Base-by-base conservation (phyloP, 1,284 basidiomycete genomes). In the Leccinum proliferum region DNA sequence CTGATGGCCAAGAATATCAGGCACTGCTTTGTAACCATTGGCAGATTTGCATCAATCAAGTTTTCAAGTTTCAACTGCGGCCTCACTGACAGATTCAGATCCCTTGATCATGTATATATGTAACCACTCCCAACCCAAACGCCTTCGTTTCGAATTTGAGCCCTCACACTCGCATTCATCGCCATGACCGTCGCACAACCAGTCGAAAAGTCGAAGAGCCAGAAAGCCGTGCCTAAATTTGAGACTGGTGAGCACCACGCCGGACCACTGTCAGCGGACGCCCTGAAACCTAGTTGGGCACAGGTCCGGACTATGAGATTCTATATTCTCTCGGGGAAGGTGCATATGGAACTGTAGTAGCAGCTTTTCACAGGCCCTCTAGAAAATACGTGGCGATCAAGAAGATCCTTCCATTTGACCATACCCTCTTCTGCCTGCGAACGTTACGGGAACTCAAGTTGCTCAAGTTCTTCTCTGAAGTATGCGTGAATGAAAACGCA, bases 371-470 rank as follows among this genome's bases (percentile, higher is more conserved):
- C 73, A 80, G 81, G 64, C 85, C 86, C 18, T 81, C 84, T 8
- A 82, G 83, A 55, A 80, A 80, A 66, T 82, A 88, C 67, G 87
- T 92, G n/a, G 88, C 88, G 15, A 89, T 90, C 77, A 90, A 92
- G 79, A 92, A 90, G 77, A 87, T 93, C 68, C 84, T 88, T n/a
- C 91, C 90, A 2, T 92, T 93, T 70, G 91, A 93, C 65, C 91
- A 92, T 72, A 87, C 87, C 15, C 82, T 93, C 76, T 93, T 90
- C 76, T 89, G 87, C 66, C 74, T 92, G 62, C 81, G 91, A 62
- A 93, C 91, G 0, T 76, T 93, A 58, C 80, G 90, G 63, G 91
- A 93, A 75, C 79, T 92, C 70, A 92, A 93, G 77, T 78, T 93
- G 39, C 80, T 93, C 65, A 90, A 89, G 70, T 91, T 91, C 78